Evolutionary conservation across 129 eudicot genomes (phyloP).

Genomic region (Lactuca saligna): DNA sequence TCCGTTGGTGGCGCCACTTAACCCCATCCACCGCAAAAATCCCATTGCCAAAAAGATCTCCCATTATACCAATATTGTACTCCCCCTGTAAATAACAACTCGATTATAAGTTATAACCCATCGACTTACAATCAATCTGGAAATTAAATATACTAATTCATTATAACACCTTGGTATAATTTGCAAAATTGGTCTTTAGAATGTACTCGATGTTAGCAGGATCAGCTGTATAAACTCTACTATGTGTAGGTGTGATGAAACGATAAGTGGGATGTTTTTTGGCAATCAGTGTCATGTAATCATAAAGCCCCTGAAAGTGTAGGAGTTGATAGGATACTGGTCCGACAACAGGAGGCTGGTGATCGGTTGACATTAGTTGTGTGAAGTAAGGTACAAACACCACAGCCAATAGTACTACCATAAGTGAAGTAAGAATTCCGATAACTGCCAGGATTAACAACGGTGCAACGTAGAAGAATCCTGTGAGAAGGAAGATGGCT

Average conservation of each 20-base stretch:
- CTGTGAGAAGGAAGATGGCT: conserved; percentile 19
- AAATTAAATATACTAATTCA: background rate
- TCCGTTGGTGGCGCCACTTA: conserved; percentile 64
- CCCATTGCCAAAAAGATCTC: conserved; percentile 60
- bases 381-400: conserved; percentile 34
- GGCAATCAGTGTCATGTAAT: conserved; percentile 48
- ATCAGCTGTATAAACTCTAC: conserved; percentile 60
- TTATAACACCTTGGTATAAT: conserved; percentile 48
- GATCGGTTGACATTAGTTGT: conserved; percentile 24
- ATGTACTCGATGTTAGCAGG: conserved; percentile 55
- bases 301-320: conserved; percentile 45
- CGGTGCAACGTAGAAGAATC: conserved; percentile 23
- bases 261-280: conserved; percentile 50
- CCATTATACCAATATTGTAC: conserved; percentile 32
- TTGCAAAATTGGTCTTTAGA: conserved; percentile 62
- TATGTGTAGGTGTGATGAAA: conserved; percentile 49
- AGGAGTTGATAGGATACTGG: conserved; percentile 43
- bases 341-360: conserved; percentile 59
- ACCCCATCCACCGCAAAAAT: conserved; percentile 62
- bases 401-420: conserved; percentile 22
- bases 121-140: no score
- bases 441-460: conserved; percentile 19
- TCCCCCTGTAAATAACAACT: conserved; percentile 32
- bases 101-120: no score
- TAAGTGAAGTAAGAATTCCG: conserved; percentile 19